Conservation (phyloP, 1,284 basidiomycete genomes). For the Melanopsichium pennsylvanicum region DNA sequence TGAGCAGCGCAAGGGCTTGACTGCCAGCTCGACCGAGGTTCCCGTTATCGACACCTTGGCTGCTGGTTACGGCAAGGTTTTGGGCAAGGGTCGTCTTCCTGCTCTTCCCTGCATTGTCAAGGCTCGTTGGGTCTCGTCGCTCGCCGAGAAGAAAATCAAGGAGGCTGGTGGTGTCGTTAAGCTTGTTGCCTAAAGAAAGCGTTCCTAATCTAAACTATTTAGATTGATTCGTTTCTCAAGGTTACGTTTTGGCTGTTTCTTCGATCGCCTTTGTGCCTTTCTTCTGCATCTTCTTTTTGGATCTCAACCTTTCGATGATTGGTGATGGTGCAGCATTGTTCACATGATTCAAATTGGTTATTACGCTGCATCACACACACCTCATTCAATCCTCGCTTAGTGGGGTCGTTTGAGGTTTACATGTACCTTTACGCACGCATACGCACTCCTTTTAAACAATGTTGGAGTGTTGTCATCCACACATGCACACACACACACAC, state of each 20-base stretch:
- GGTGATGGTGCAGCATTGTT: no score
- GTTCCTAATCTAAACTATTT: no score
- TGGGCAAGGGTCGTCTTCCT: conserved; percentile 65
- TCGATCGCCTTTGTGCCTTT: no score
- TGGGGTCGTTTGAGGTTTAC: no score
- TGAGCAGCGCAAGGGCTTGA: conserved; percentile 60
- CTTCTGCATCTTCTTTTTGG: no score
- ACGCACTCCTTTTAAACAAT: no score
- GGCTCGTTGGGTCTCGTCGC: conserved; percentile 64
- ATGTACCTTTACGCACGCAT: no score
- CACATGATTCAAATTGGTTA: neutral
- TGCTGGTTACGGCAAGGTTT: conserved; percentile 65
- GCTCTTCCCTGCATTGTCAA: conserved; percentile 64
- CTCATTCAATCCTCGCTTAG: no score
- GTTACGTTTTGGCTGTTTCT: no score
- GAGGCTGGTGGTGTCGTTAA: conserved; percentile 65
- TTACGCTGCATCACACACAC: conserved; percentile 6
- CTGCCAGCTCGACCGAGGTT: conserved; percentile 58
- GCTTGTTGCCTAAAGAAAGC: conserved; percentile 54
- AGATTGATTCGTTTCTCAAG: no score
- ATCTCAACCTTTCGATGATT: no score
- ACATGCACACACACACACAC: conserved; percentile 24
- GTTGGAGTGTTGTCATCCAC: no score
- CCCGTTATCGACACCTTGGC: conserved; percentile 66
- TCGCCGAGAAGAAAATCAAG: conserved; percentile 67